Conservation (phyloP, 179 eudicot genomes). For the Gypsophila paniculata region DNA sequence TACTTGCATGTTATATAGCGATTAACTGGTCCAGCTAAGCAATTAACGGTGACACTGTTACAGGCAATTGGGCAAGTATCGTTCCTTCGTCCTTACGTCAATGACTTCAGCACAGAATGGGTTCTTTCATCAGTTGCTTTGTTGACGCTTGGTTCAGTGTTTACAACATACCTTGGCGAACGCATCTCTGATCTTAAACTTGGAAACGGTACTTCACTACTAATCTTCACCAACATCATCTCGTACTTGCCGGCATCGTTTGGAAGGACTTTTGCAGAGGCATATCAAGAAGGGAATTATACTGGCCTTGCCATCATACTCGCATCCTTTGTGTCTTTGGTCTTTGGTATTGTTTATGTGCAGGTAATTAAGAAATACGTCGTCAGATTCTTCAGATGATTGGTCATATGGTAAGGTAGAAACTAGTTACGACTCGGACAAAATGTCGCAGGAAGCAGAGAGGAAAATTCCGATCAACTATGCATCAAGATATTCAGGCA, state of each 20-base stretch:
- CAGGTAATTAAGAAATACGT: constrained; percentile 48
- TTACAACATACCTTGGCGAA: constrained; percentile 91
- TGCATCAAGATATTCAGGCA: constrained; percentile 85
- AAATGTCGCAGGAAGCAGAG: constrained; percentile 89
- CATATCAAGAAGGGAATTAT: constrained; percentile 86
- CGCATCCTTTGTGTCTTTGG: constrained; percentile 64
- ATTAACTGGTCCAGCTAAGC: not conserved
- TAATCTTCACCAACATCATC: constrained; percentile 95
- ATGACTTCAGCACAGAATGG: constrained; percentile 89
- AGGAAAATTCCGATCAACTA: constrained; percentile 96
- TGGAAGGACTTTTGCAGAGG: constrained; percentile 90
- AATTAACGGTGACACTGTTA: constrained; percentile 8
- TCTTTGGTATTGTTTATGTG: constrained; percentile 93
- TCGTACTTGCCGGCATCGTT: constrained; percentile 96
- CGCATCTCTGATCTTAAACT: constrained; percentile 88
- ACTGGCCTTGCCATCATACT: constrained; percentile 63
- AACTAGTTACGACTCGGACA: constrained; percentile 26
- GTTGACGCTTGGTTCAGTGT: constrained; percentile 85
- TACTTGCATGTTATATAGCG: no score
- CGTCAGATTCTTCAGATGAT: not conserved
- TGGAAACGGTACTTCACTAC: constrained; percentile 95
- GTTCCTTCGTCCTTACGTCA: constrained; percentile 90
- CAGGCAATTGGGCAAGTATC: constrained; percentile 99
- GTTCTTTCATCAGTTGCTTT: constrained; percentile 68
- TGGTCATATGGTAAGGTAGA: constrained; percentile 13